Evolutionary conservation across 305 asterid species (phyloP).

Genomic region (Lippia alba): DNA sequence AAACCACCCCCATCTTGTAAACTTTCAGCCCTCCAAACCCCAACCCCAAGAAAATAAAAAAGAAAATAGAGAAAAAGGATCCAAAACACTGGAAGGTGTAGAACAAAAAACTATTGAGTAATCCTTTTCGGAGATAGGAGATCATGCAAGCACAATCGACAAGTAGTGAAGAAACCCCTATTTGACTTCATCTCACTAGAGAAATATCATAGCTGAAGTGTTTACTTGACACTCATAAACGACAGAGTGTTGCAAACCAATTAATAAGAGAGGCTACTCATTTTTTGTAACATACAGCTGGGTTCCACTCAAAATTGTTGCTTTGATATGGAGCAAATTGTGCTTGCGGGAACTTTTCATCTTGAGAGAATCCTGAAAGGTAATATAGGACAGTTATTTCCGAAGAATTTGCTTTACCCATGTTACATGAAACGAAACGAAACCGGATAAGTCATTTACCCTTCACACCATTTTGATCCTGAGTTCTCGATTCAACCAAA

Average conservation of each 20-base stretch:
- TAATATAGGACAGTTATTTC: slow-evolving; percentile 34
- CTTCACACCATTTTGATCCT: slow-evolving; percentile 48
- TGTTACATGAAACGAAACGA: slow-evolving; percentile 21
- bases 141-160: slow-evolving; percentile 23
- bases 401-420: slow-evolving; percentile 8
- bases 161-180: background rate
- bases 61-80: background rate
- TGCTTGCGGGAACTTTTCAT: slow-evolving; percentile 87
- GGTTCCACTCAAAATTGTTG: slow-evolving; percentile 86
- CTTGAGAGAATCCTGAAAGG: slow-evolving; percentile 89
- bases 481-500: slow-evolving; percentile 78
- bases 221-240: slow-evolving; percentile 16
- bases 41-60: no score
- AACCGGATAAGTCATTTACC: slow-evolving; percentile 47
- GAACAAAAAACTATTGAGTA: background rate
- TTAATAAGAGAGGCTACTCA: slow-evolving; percentile 16
- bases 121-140: slow-evolving; percentile 19
- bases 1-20: slow-evolving; percentile 11
- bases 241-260: slow-evolving; percentile 22
- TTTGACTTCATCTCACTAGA: slow-evolving; percentile 5
- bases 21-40: slow-evolving; percentile 9
- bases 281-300: slow-evolving; percentile 63
- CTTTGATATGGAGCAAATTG: slow-evolving; percentile 82
- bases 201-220: slow-evolving; percentile 22
- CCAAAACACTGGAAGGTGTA: slow-evolving; percentile 3